A percentile compares a stretch with the other conserved stretches of the same genome.
Evolutionary conservation across 441 rosid species (phyloP).

Genomic region (Erodium trifolium): DNA sequence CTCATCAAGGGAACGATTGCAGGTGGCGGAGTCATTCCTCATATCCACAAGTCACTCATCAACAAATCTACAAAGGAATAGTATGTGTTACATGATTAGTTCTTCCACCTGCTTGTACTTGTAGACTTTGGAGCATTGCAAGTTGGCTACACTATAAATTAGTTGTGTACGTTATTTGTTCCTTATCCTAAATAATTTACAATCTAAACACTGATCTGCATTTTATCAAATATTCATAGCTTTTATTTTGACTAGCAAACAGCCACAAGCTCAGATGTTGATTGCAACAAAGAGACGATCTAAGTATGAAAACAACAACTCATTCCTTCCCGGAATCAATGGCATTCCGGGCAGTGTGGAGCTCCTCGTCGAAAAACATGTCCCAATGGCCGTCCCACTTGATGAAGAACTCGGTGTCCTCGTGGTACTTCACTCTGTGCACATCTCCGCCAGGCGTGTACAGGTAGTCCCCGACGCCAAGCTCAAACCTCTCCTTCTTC

Average conservation of each 20-base stretch:
- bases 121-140: background rate
- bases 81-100: conserved; percentile 2
- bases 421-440: conserved; percentile 17
- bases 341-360: conserved; percentile 15
- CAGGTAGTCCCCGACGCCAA: conserved; percentile 20
- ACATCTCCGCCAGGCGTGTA: conserved; percentile 23
- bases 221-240: too few relatives aligned
- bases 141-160: conserved; percentile 2
- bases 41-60: conserved; percentile 85
- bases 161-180: background rate
- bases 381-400: conserved; percentile 27
- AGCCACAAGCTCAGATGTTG: too few relatives aligned
- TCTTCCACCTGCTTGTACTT: background rate
- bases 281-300: too few relatives aligned
- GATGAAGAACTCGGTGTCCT: conserved; percentile 25
- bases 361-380: conserved; percentile 22
- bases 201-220: background rate
- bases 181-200: background rate
- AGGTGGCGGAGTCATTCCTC: conserved; percentile 94
- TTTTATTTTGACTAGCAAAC: too few relatives aligned
- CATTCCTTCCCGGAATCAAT: background rate
- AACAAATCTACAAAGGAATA: conserved; percentile 77
- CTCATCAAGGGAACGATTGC: conserved; percentile 33
- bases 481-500: conserved; percentile 18
- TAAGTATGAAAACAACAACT: too few relatives aligned